Conservation (phyloP, 2,329 filamentous ascomycete genomes). For the Claviceps fusiformis region DNA sequence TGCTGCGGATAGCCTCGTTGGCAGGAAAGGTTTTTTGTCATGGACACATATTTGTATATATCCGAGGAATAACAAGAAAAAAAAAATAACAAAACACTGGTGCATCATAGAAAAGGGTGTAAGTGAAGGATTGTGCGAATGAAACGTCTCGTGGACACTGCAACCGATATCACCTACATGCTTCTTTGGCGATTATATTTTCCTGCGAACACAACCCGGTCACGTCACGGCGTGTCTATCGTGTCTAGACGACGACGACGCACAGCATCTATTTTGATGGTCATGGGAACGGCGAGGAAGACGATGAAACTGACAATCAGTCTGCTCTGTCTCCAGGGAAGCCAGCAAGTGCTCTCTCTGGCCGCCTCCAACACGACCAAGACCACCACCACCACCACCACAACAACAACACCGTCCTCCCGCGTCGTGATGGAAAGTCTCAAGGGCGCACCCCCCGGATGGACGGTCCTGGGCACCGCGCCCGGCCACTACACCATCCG, state of each 20-base stretch:
- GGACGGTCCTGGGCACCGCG: slow-evolving; percentile 11
- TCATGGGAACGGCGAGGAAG: neutral
- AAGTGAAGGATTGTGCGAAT: too few species aligned
- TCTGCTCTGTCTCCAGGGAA: neutral
- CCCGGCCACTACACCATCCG: slow-evolving; percentile 11
- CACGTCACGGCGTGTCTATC: too few species aligned
- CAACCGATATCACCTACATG: too few species aligned
- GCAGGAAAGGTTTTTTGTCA: too few species aligned
- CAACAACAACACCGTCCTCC: neutral
- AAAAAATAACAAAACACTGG: too few species aligned
- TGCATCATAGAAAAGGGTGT: too few species aligned
- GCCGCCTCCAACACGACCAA: too few species aligned
- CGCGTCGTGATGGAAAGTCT: slow-evolving; percentile 10
- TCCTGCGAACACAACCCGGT: too few species aligned
- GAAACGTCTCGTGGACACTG: too few species aligned
- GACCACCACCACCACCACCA: neutral
- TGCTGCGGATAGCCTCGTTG: neutral
- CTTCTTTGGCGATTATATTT: too few species aligned
- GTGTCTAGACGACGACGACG: neutral
- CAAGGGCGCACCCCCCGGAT: slow-evolving; percentile 10
- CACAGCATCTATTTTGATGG: neutral
- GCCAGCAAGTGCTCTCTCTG: neutral
- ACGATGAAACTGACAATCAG: neutral
- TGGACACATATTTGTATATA: too few species aligned
- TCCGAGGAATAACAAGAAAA: too few species aligned